Evolutionary conservation across 2,329 filamentous ascomycete species (phyloP), one percentile per base, ranked within the genome.

Genomic region (Dothideomycetes sp.): DNA sequence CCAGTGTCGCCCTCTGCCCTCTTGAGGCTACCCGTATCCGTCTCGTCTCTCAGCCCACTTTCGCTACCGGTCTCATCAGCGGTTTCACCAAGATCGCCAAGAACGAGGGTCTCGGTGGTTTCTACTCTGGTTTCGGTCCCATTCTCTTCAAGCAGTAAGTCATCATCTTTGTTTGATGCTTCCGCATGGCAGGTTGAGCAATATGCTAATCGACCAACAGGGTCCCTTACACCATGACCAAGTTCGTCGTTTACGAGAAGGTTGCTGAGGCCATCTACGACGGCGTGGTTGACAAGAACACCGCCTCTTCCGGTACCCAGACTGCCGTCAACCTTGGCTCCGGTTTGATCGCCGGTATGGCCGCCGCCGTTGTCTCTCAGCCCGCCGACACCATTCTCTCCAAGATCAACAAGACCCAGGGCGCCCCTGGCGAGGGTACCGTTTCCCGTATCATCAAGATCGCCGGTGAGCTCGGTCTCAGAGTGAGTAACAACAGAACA

Each of bases 321-420:
- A 93, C 85, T 52, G 68, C 69, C 64, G 76, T 84, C 71, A 91
- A 93, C 78, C 73, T 93, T 56, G 78, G 82, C 28, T 88, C 84
- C 52, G 87, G 87, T 71, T 70, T 94, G 53, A 76, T 88, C 44
- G 87, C 87, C 41, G 76, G 87, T 74, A 86, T 93, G 70, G 85
- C 84, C 57, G 85, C 85, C 56, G 85, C 85, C 61, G 63, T 89
- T 56, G 76, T 93, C 62, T 93, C 85, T 49, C 85, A 93, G 72
- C 85, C 85, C 55, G 85, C 85, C 63, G 85, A 93, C 65, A 93
- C 85, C 61, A 93, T 93, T 85, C 80, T 93, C 51, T 83, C 77
- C 70, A 91, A 89, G 78, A 91, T 93, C 75, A 93, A 93, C 82
- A 91, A 91, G 82, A 85, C 82, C 69, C 80, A 85, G 73, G 85